Conservation (phyloP, 257 asterid species). For the Solanum etuberosum region DNA sequence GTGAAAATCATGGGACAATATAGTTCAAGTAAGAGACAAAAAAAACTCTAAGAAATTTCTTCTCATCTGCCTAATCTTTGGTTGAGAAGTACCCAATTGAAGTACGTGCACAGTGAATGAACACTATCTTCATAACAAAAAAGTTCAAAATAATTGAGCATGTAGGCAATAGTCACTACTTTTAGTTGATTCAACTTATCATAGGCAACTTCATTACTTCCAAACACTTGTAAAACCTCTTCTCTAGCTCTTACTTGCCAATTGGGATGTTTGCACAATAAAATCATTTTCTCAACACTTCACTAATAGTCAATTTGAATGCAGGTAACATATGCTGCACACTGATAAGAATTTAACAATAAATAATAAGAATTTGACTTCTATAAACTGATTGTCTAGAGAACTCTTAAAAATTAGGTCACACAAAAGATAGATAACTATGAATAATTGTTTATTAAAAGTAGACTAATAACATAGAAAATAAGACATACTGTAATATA, state of each 20-base stretch:
- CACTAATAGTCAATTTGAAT: not conserved
- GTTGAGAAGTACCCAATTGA: not conserved
- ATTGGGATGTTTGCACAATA: not conserved
- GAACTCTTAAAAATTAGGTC: not conserved
- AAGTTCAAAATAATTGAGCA: too few species aligned
- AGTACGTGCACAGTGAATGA: not conserved
- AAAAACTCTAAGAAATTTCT: not conserved
- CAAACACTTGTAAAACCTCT: constrained; percentile 11
- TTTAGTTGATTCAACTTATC: not conserved
- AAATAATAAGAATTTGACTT: not conserved
- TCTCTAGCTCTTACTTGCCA: constrained; percentile 21
- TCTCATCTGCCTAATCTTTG: not conserved
- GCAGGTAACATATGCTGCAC: constrained; percentile 4
- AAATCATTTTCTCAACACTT: not conserved
- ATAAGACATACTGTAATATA: too few species aligned
- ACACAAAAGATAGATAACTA: not conserved
- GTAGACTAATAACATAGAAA: too few species aligned
- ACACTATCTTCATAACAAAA: too few species aligned
- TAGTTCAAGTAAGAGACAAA: not conserved
- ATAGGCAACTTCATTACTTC: not conserved
- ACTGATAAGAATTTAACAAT: not conserved
- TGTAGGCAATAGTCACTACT: too few species aligned
- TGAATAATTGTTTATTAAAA: too few species aligned
- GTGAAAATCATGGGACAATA: not conserved
- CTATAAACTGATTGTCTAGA: not conserved